phyloP scores from a whole-genome alignment of 208 protist genomes.

The Acanthamoeba lenticulata region DNA sequence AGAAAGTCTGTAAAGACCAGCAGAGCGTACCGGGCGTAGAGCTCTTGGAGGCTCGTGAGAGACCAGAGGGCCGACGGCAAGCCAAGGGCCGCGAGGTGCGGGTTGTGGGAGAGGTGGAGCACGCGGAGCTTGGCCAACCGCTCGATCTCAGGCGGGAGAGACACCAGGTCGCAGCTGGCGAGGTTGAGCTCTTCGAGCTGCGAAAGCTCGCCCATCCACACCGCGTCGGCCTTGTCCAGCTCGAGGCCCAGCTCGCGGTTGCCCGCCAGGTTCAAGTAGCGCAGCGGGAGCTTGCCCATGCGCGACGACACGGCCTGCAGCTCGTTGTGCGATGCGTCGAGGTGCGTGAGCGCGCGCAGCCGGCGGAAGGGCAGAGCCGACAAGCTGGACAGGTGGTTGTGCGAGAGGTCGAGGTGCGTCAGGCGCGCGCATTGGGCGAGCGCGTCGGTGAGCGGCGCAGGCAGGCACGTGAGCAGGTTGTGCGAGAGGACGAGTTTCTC shows the following conservation, averaged over 20 bases:
- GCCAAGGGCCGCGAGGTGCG: not conserved
- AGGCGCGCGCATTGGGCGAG: not conserved
- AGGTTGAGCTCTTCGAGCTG: not conserved
- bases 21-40: not conserved
- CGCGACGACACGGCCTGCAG: not conserved
- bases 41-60: not conserved
- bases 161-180: not conserved
- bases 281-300: not conserved
- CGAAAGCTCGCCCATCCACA: not conserved
- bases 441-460: not conserved
- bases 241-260: not conserved
- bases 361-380: not conserved
- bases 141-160: not conserved
- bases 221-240: not conserved
- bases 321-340: not conserved
- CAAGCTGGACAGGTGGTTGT: not conserved
- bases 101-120: conserved; percentile 1
- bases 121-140: not conserved
- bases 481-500: not conserved
- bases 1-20: too few species aligned
- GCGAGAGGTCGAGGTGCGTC: not conserved
- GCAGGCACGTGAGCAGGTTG: not conserved
- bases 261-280: not conserved
- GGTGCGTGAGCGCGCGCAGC: not conserved
- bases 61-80: not conserved